Conservation (phyloP, 208 protist genomes). For the Lotmaria passim region DNA sequence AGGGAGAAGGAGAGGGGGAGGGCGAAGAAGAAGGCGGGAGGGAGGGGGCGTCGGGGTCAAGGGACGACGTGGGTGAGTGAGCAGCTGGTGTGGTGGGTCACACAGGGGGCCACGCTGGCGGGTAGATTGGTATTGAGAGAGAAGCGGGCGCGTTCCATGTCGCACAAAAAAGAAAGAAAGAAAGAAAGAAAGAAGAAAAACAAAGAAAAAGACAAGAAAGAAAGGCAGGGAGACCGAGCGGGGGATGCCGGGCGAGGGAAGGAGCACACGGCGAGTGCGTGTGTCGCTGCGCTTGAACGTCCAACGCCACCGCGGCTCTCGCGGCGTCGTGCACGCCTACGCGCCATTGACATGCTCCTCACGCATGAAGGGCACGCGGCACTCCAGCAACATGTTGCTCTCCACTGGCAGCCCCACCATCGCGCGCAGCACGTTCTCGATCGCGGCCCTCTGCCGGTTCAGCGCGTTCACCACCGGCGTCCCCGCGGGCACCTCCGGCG, state of each 20-base stretch:
- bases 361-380: slow-evolving; percentile 76
- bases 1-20: background rate
- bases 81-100: slow-evolving; percentile 17
- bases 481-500: slow-evolving; percentile 91
- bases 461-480: slow-evolving; percentile 98
- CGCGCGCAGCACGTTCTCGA: slow-evolving; percentile 97
- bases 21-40: background rate
- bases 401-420: slow-evolving; percentile 95
- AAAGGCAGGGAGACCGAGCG: too few species aligned
- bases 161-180: slow-evolving; percentile 3
- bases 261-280: too few species aligned
- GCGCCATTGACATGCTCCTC: slow-evolving; percentile 32
- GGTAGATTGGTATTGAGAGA: too few species aligned
- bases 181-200: slow-evolving; percentile 19
- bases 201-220: slow-evolving; percentile 5
- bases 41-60: too few species aligned
- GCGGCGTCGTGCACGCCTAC: slow-evolving; percentile 1
- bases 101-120: too few species aligned
- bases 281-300: too few species aligned
- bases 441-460: slow-evolving; percentile 94
- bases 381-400: slow-evolving; percentile 96
- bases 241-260: too few species aligned
- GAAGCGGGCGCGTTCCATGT: slow-evolving; percentile 3
- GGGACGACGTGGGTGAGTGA: too few species aligned
- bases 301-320: too few species aligned